phyloP scores from a whole-genome alignment of 176 grass and related monocot species.

The Pontederia crassipes region DNA sequence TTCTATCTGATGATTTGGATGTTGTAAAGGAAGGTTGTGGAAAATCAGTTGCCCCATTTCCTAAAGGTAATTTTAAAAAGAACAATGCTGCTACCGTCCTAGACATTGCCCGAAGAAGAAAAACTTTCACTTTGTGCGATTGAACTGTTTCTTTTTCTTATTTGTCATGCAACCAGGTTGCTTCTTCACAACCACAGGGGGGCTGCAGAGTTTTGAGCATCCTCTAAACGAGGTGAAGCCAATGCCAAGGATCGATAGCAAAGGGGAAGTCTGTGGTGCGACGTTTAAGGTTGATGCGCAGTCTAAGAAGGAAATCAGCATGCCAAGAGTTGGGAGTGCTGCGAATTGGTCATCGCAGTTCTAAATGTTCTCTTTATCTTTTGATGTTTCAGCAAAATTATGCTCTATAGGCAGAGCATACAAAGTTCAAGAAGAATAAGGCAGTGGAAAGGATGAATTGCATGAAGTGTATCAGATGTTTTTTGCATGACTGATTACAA shows the following conservation, averaged over 20 bases:
- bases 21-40: constrained; percentile 54
- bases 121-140: too few relatives aligned
- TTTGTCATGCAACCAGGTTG: constrained; percentile 36
- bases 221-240: constrained; percentile 76
- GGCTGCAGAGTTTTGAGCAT: constrained; percentile 83
- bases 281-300: constrained; percentile 77
- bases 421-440: too few relatives aligned
- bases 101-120: too few relatives aligned
- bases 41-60: constrained; percentile 73
- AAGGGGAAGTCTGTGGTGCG: constrained; percentile 78
- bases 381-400: too few relatives aligned
- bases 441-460: too few relatives aligned
- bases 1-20: constrained; percentile 51
- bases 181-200: constrained; percentile 84
- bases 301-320: constrained; percentile 54
- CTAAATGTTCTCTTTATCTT: constrained; percentile 10
- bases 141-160: constrained; percentile 1
- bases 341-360: constrained; percentile 72
- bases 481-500: too few relatives aligned
- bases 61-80: constrained; percentile 36
- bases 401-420: too few relatives aligned
- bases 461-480: too few relatives aligned
- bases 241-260: constrained; percentile 66
- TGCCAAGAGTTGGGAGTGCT: constrained; percentile 69
- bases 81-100: neutral